Base-by-base conservation (phyloP, 768 basidiomycete species). In the Sarcomyxa edulis region DNA sequence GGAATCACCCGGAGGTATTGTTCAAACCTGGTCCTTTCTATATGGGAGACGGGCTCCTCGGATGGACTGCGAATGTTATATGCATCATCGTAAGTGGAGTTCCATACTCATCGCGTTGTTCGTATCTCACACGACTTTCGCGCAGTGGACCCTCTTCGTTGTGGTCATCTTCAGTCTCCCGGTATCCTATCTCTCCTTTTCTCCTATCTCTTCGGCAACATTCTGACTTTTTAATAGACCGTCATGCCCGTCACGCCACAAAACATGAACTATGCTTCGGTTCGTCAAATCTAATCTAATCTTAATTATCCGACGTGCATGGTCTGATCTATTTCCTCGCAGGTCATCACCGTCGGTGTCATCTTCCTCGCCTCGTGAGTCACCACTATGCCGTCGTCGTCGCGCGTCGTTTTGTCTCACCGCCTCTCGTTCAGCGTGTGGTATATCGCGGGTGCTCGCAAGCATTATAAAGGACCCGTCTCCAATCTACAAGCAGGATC, bases 11-110 rank as follows among this genome's bases (percentile, higher is more conserved):
- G 0, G 87, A 91, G 33, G 88, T 92, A 25, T 68, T 72, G 50
- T 92, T 92, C 69, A 79, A 74, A 44, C 89, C 89, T 4, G 89
- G 89, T 8, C 88, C 89, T 5, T 90, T 91, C 64, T 90, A 82
- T 62, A 79, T 91, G 77, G 83, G 87, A 21, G 61, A 74, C 39
- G 85, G 85, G 0, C 44, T 67, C 28, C 54, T 86, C 11, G 85
- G 85, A 0, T 71, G 71, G 65, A 52, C 66, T 3, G 72, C 71
- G 40, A 88, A 90, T 49, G 45, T 68, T 20, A 65, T 64, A n/a
- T 86, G 84, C 56, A 81, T 86, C 35, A 34, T 52, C n/a, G n/a
- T n/a, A n/a, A n/a, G n/a, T n/a, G n/a, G n/a, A n/a, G n/a, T n/a
- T n/a, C n/a, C n/a, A n/a, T n/a, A n/a, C n/a, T n/a, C n/a, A n/a